Base-by-base conservation (phyloP, 1,284 basidiomycete genomes). In the Ustilago trichophora region DNA sequence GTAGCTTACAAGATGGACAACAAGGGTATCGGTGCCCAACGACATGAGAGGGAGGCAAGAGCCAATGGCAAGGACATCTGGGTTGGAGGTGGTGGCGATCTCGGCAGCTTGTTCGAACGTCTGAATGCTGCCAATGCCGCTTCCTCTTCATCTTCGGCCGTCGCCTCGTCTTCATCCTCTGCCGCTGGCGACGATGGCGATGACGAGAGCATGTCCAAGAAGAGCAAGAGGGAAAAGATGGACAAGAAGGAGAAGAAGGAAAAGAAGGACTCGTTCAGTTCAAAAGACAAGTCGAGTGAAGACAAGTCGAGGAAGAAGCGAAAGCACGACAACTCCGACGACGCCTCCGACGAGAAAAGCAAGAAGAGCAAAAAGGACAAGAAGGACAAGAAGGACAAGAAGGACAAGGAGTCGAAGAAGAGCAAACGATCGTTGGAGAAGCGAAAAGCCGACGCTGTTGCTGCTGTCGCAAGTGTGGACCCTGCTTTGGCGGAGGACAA, bases 1-100 rank as follows among this genome's bases (percentile, higher is more conserved):
- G 73, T 76, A 11, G 60, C 74, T 5, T 71, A 76, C 58, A 81
- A 81, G 51, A 62, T 81, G 46, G 79, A 81, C 63, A 81, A 78
- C 54, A 80, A 78, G 50, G 79, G 79, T 13, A 78, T 81, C 32
- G 79, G 79, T 32, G 75, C 75, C 9, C 60, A 69, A 18, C 60
- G 79, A 33, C 68, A 74, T 40, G 77, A 81, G 51, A 58, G 68
- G 42, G 79, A 81, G 45, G 76, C 76, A 2, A 65, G 73, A 24
- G 64, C 63, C 24, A 62, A 66, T 16, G 71, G 71, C 46, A 72
- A 70, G 36, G 76, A 76, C 43, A 70, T 70, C 35, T 79, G 76
- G 79, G 64, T 73, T 10, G 76, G 76, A 15, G 79, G 73, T 10
- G 79, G 77, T 32, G 76, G 73, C 16, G 79, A 81, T 31, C 59